These are phyloP conservation scores for Acephala macrosclerotiorum DNA, from an alignment of 2,329 filamentous ascomycete species.

Conservation along the genomic window DNA sequence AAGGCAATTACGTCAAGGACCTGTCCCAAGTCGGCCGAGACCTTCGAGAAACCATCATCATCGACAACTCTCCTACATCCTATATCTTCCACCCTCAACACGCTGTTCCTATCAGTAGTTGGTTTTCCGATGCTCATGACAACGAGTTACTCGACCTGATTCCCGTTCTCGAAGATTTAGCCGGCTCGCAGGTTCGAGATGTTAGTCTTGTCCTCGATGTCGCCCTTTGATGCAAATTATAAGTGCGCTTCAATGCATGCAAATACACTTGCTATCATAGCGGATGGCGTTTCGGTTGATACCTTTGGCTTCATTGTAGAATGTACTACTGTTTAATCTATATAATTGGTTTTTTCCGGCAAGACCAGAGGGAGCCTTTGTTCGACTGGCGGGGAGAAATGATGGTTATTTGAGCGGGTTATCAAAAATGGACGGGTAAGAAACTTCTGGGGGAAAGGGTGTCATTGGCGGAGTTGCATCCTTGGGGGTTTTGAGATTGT, in stretches of 20 bases:
- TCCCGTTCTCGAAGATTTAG: slow-evolving; percentile 96
- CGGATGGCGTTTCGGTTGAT: slow-evolving; percentile 48
- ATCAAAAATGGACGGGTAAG: slow-evolving; percentile 32
- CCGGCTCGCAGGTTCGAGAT: slow-evolving; percentile 86
- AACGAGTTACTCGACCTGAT: slow-evolving; percentile 98
- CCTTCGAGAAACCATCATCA: slow-evolving; percentile 97
- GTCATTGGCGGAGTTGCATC: slow-evolving; percentile 12
- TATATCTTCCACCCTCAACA: slow-evolving; percentile 99
- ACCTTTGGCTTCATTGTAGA: slow-evolving; percentile 48
- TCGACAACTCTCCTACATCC: slow-evolving; percentile 98
- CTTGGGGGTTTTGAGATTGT: slow-evolving; percentile 16
- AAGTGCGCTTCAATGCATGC: slow-evolving; percentile 40
- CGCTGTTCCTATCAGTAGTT: slow-evolving; percentile 98
- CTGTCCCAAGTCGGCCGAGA: slow-evolving; percentile 96
- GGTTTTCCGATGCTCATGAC: slow-evolving; percentile 99
- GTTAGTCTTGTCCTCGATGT: slow-evolving; percentile 98
- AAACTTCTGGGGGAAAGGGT: slow-evolving; percentile 21
- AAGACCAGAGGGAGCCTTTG: slow-evolving; percentile 36
- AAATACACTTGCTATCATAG: slow-evolving; percentile 46
- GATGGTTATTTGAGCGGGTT: slow-evolving; percentile 31
- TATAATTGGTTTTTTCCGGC: slow-evolving; percentile 44
- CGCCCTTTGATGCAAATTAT: slow-evolving; percentile 62
- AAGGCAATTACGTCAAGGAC: slow-evolving; percentile 99
- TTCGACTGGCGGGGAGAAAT: slow-evolving; percentile 17
- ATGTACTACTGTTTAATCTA: slow-evolving; percentile 49